phyloP scores from a whole-genome alignment of 2,329 filamentous ascomycete species.

The Bipolaris gigantea region DNA sequence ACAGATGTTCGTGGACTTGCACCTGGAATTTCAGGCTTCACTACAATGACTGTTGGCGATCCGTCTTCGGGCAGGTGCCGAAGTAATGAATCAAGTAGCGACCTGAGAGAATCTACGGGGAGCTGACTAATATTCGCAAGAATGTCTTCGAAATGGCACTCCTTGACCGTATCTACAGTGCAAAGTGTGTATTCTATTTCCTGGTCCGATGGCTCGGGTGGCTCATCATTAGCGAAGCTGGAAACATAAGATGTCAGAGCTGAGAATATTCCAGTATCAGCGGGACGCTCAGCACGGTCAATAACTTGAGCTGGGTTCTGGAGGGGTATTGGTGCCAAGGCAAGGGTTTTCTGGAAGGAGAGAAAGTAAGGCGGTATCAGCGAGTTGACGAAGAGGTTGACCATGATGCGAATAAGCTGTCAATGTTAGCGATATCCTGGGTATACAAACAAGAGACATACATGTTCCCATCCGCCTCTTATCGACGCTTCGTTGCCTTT shows the following conservation, averaged over 20 bases:
- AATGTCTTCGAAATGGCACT: slow-evolving; percentile 81
- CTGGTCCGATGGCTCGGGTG: slow-evolving; percentile 94
- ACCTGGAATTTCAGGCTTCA: slow-evolving; percentile 80
- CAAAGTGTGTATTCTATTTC: slow-evolving; percentile 94
- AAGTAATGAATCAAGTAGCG: slow-evolving; percentile 72
- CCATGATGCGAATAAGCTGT: slow-evolving; percentile 85
- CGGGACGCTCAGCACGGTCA: slow-evolving; percentile 76
- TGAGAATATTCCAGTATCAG: slow-evolving; percentile 85
- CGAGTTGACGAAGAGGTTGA: slow-evolving; percentile 95
- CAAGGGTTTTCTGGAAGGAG: slow-evolving; percentile 64
- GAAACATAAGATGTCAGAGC: slow-evolving; percentile 96
- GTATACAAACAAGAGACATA: slow-evolving; percentile 49
- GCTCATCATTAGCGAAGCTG: slow-evolving; percentile 98
- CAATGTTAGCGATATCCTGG: slow-evolving; percentile 45
- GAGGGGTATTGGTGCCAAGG: slow-evolving; percentile 80
- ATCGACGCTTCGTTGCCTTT: slow-evolving; percentile 81
- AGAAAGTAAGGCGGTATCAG: slow-evolving; percentile 80
- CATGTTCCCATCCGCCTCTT: slow-evolving; percentile 74
- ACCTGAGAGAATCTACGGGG: slow-evolving; percentile 60
- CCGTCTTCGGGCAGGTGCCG: slow-evolving; percentile 85
- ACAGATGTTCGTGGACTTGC: slow-evolving; percentile 63
- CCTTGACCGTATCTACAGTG: slow-evolving; percentile 90
- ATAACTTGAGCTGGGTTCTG: slow-evolving; percentile 92
- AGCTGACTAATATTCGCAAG: slow-evolving; percentile 78
- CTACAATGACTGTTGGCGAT: slow-evolving; percentile 77